These are phyloP conservation scores for Coniochaeta hoffmannii DNA, from an alignment of 2,329 filamentous ascomycete genomes.

Conservation along the genomic window DNA sequence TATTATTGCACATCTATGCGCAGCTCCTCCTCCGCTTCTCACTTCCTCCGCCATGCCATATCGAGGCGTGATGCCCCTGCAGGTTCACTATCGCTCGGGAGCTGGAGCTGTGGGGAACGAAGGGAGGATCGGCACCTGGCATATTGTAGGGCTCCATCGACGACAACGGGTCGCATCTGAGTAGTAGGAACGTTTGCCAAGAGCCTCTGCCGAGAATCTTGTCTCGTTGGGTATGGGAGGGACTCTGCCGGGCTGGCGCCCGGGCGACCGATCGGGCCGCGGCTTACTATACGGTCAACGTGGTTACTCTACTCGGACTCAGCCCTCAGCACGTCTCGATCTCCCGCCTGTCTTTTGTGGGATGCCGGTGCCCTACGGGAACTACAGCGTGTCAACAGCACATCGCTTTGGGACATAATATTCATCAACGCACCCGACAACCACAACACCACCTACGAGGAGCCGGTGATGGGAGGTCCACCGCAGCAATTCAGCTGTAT, in stretches of 20 bases:
- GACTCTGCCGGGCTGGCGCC: not conserved
- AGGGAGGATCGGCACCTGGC: not conserved
- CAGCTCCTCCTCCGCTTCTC: conserved; percentile 7
- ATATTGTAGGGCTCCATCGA: not conserved
- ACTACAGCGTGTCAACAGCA: too few species aligned
- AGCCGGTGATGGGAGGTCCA: not conserved
- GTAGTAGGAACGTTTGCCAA: not conserved
- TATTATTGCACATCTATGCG: conserved; percentile 16
- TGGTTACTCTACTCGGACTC: not conserved
- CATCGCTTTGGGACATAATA: too few species aligned
- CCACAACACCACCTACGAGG: not conserved
- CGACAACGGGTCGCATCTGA: not conserved
- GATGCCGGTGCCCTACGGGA: too few species aligned
- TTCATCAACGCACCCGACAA: too few species aligned
- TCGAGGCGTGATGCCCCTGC: not conserved
- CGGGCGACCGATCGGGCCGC: not conserved
- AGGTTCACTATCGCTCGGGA: not conserved
- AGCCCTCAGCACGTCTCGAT: not conserved
- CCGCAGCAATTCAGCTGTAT: not conserved
- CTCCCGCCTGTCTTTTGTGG: too few species aligned
- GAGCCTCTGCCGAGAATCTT: not conserved
- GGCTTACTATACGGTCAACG: not conserved
- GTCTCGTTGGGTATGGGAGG: not conserved
- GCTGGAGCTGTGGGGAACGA: not conserved
- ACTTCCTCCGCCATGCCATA: conserved; percentile 2